These are phyloP conservation scores for Solanum habrochaites DNA, from an alignment of 257 asterid genomes.

Conservation along the genomic window DNA sequence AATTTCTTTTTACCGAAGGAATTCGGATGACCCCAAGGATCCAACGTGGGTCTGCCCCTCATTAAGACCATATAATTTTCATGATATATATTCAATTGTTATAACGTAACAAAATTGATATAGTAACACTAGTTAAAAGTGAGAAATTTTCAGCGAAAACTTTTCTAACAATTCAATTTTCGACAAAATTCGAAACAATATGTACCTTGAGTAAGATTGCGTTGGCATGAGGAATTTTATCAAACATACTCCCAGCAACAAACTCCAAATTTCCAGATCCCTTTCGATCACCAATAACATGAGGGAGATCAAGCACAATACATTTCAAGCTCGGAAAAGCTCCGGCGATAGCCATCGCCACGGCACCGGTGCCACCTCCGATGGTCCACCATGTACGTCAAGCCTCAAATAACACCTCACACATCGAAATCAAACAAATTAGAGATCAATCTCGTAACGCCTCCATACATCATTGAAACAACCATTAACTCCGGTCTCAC, in stretches of 20 bases:
- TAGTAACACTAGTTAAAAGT: too few species aligned
- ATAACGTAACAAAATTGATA: too few species aligned
- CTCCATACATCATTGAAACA: neutral
- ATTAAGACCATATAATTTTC: too few species aligned
- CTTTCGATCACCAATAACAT: neutral
- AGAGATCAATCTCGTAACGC: neutral
- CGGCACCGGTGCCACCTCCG: neutral
- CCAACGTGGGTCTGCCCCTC: too few species aligned
- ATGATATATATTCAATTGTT: too few species aligned
- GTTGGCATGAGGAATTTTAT: neutral
- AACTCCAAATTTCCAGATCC: neutral
- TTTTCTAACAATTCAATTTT: too few species aligned
- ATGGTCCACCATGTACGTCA: neutral
- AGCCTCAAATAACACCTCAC: neutral
- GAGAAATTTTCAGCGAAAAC: too few species aligned
- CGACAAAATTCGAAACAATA: too few species aligned
- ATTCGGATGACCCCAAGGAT: accelerated
- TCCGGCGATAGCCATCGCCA: neutral
- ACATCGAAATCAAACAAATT: neutral
- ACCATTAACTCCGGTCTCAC: neutral
- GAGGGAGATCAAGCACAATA: neutral
- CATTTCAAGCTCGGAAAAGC: neutral
- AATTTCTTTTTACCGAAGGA: too few species aligned
- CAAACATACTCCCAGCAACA: neutral
- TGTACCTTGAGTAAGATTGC: neutral